Base-by-base conservation (phyloP, 108 stramenopile genomes). In the Thalassiosira profunda region DNA sequence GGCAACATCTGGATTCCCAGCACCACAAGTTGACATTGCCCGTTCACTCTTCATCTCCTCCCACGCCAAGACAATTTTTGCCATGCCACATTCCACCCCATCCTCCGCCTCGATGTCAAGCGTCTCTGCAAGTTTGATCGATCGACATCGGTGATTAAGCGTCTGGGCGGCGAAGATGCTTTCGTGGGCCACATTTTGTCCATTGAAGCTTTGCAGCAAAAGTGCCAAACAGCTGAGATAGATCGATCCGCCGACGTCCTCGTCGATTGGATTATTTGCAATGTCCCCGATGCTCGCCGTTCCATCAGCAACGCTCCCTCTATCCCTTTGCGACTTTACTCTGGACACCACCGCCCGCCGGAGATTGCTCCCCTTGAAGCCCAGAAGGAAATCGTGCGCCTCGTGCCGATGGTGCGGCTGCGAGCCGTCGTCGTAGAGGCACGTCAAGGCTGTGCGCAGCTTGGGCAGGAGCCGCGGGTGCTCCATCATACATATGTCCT, bases 331-430 rank as follows among this genome's bases (percentile, higher is more conserved):
- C 7, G 68, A 70, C 33, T 73, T 71, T 29, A 66, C n/a, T 37
- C 56, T 11, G 4, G 68, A 70, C 14, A 17, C 31, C 41, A 85
- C 71, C 25, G 56, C 65, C 15, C 92, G 88, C 5, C 86, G 67
- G 1, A 80, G 57, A 61, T 94, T 94, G 11, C 85, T 70, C 11
- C 81, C 67, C 62, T 91, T 88, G 42, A 86, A 75, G 15, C 67
- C 47, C 41, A 91, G 63, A 6, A 91, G 60, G 55, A 79, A 91
- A 2, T 86, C 75, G 62, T 94, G 89, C 12, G 89, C 92, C 48
- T 87, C 65, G 9, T 62, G 51, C 1, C 59, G 61, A 24, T 64
- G 71, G 48, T 48, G 31, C 8, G 5, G 63, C n/a, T 25, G 59
- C 28, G 45, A 30, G 14, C 38, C 43, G 25, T 33, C 14, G 34